phyloP scores from a whole-genome alignment of 2,329 filamentous ascomycete species.

The Didymella arachidicola region DNA sequence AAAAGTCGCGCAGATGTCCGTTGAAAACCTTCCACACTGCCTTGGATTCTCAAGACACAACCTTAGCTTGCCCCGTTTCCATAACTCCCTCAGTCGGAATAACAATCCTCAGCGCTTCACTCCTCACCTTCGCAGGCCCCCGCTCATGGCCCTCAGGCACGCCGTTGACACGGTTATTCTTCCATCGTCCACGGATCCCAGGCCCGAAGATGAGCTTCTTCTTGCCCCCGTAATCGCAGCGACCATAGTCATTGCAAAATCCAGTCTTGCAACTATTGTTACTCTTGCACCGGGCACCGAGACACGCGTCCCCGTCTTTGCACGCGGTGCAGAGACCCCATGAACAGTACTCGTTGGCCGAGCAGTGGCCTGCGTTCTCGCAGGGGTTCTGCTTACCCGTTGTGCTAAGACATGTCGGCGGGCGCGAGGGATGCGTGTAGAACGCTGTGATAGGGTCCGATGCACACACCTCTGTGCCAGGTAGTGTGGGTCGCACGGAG shows the following conservation, averaged over 20 bases:
- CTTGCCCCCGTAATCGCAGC: conserved; percentile 40
- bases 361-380: background rate
- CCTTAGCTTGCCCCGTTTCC: conserved; percentile 30
- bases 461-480: background rate
- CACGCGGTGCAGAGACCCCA: conserved; percentile 2
- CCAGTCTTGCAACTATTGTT: conserved; percentile 46
- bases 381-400: background rate
- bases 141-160: conserved; percentile 34
- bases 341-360: background rate
- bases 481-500: background rate
- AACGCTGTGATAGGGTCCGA: background rate
- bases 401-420: background rate
- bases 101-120: conserved; percentile 40
- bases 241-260: conserved; percentile 39
- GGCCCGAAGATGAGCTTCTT: conserved; percentile 35
- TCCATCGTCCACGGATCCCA: conserved; percentile 27
- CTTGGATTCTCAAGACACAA: background rate
- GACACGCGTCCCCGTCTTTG: background rate
- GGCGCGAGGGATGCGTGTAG: background rate
- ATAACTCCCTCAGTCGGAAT: conserved; percentile 34
- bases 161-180: conserved; percentile 28
- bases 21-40: no score
- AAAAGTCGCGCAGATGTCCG: background rate
- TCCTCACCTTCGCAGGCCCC: conserved; percentile 42
- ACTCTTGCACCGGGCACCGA: conserved; percentile 30